These are phyloP conservation scores for Phylloporus sp. DNA, from an alignment of 768 basidiomycete genomes.

Conservation along the genomic window DNA sequence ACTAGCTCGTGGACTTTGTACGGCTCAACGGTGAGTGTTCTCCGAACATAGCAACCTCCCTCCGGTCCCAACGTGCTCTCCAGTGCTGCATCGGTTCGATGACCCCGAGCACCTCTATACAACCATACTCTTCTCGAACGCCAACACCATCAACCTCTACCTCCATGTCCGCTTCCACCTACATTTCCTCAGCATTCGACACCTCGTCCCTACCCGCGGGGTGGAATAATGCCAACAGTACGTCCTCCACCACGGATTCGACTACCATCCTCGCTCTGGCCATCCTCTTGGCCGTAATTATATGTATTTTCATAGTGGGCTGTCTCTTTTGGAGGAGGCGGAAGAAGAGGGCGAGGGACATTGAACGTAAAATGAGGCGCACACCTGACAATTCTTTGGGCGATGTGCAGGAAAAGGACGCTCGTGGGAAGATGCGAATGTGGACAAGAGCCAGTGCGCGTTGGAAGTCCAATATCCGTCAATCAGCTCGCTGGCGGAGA, in stretches of 20 bases:
- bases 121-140: constrained; percentile 2
- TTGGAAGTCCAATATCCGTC: constrained; percentile 63
- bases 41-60: not conserved
- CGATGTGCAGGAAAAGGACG: constrained; percentile 41
- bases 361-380: constrained; percentile 45
- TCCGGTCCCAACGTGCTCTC: not conserved
- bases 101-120: constrained; percentile 2
- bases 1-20: constrained; percentile 56
- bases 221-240: constrained; percentile 36
- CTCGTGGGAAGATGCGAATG: constrained; percentile 49
- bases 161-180: not conserved
- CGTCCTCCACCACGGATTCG: constrained; percentile 34
- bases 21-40: constrained; percentile 59
- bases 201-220: constrained; percentile 47
- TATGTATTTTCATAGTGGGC: constrained; percentile 56
- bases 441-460: constrained; percentile 65
- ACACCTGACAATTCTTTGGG: constrained; percentile 28
- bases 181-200: constrained; percentile 18
- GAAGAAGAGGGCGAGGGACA: constrained; percentile 40
- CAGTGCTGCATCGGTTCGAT: constrained; percentile 18
- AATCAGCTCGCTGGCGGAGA: constrained; percentile 57
- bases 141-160: constrained; percentile 9
- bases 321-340: constrained; percentile 57
- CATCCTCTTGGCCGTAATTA: constrained; percentile 57
- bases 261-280: constrained; percentile 54